Percentiles rank a stretch among this genome's conserved stretches.
phyloP scores from a whole-genome alignment of 73 alveolate species.

The Stentor coeruleus region DNA sequence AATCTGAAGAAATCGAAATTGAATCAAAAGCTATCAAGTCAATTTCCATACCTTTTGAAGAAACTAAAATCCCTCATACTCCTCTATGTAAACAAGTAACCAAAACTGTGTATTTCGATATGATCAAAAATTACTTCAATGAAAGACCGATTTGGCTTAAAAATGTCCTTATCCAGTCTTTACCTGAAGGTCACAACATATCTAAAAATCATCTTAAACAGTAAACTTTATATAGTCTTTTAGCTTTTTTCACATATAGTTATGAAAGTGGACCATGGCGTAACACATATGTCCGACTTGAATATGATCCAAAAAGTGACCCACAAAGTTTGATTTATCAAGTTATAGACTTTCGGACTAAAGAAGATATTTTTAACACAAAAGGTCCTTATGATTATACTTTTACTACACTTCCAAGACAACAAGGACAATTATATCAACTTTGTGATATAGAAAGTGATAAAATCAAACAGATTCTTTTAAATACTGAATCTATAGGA shows the following conservation, averaged over 20 bases:
- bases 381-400: conserved; percentile 19
- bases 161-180: conserved; percentile 7
- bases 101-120: not conserved
- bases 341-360: conserved; percentile 15
- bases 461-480: not conserved
- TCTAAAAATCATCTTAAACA: conserved; percentile 17
- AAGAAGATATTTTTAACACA: not conserved
- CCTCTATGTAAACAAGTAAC: not conserved
- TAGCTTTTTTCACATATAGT: conserved; percentile 4
- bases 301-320: not conserved
- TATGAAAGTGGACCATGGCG: conserved; percentile 27
- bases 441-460: conserved; percentile 17
- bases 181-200: not conserved
- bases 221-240: not conserved
- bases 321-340: not conserved
- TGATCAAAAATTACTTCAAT: not conserved
- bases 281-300: conserved; percentile 14
- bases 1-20: not conserved
- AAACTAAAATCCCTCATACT: not conserved
- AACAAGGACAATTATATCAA: conserved; percentile 13
- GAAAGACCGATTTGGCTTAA: conserved; percentile 10
- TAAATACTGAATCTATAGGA: not conserved
- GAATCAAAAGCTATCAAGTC: conserved; percentile 5
- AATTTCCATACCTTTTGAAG: conserved; percentile 22
- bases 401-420: not conserved